Evolutionary conservation across 163 green algal species (phyloP).

Genomic region (Scenedesmus sp.): DNA sequence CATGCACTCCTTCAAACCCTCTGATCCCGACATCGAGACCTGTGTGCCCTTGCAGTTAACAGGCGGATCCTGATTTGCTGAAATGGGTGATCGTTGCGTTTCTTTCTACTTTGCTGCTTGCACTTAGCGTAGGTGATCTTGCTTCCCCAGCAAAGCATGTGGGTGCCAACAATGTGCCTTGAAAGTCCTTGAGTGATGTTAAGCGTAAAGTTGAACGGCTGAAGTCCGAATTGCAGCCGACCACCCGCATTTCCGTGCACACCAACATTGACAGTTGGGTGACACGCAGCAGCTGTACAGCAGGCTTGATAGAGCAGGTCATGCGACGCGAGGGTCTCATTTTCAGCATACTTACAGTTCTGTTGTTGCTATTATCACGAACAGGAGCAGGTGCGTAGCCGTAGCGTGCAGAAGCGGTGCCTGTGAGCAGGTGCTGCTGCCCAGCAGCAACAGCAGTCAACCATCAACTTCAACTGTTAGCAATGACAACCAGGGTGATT

Average conservation of each 20-base stretch:
- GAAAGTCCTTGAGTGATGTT: background rate
- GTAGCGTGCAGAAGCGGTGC: background rate
- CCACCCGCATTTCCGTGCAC: background rate
- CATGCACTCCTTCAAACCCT: background rate
- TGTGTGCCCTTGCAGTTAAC: background rate
- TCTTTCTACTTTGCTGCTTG: background rate
- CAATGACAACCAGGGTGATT: background rate
- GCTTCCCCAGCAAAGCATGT: background rate
- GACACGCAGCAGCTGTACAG: slow-evolving; percentile 1
- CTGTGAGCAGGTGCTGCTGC: background rate
- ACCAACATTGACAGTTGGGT: background rate
- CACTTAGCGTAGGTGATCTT: background rate
- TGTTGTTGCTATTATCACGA: background rate
- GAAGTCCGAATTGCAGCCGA: background rate
- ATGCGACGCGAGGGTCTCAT: background rate
- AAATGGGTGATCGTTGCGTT: background rate
- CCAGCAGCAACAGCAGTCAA: background rate
- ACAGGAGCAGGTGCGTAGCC: background rate
- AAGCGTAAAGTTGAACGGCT: background rate
- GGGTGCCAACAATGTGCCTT: background rate
- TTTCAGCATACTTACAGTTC: background rate
- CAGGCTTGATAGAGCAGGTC: background rate
- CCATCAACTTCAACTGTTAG: background rate
- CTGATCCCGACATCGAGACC: background rate
- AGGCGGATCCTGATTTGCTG: background rate